These are phyloP conservation scores for Russula abietina DNA, from an alignment of 768 basidiomycete species.

Conservation along the genomic window DNA sequence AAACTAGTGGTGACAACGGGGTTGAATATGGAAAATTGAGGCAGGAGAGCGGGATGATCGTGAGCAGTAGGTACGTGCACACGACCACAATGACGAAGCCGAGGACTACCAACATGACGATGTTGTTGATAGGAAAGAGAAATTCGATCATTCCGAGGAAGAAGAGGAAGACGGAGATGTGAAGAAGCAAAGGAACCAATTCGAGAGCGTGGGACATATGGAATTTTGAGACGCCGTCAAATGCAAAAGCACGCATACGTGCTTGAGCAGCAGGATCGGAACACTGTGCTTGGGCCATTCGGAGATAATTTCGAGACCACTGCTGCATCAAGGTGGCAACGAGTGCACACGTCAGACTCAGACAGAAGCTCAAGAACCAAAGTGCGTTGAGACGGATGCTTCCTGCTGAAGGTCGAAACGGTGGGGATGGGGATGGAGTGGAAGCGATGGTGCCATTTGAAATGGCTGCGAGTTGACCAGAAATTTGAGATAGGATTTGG, in stretches of 20 bases:
- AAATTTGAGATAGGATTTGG: conserved; percentile 2
- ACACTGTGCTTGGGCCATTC: conserved; percentile 1
- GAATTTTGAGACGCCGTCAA: conserved; percentile 15
- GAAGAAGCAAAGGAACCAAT: conserved; percentile 16
- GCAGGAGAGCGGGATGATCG: conserved; percentile 18
- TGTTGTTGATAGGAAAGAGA: conserved; percentile 16
- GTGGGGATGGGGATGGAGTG: neutral
- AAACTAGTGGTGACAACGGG: conserved; percentile 16
- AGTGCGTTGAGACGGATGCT: conserved; percentile 11
- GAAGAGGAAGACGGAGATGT: conserved; percentile 22
- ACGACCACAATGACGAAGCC: neutral
- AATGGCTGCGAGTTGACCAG: neutral
- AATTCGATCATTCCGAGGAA: conserved; percentile 21
- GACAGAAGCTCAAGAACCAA: conserved; percentile 19
- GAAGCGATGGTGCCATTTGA: neutral
- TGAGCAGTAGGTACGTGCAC: conserved; percentile 8
- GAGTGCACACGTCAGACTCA: conserved; percentile 19
- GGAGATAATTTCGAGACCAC: conserved; percentile 18
- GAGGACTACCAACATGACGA: conserved; percentile 13
- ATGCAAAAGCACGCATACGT: conserved; percentile 9
- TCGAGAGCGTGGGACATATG: conserved; percentile 8
- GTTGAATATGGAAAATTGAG: conserved; percentile 22
- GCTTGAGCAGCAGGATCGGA: conserved; percentile 10
- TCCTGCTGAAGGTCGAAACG: neutral
- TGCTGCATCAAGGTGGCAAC: conserved; percentile 20